Conservation (phyloP, 192 early-diverging fungal genomes). For the Coemansia reversa region DNA sequence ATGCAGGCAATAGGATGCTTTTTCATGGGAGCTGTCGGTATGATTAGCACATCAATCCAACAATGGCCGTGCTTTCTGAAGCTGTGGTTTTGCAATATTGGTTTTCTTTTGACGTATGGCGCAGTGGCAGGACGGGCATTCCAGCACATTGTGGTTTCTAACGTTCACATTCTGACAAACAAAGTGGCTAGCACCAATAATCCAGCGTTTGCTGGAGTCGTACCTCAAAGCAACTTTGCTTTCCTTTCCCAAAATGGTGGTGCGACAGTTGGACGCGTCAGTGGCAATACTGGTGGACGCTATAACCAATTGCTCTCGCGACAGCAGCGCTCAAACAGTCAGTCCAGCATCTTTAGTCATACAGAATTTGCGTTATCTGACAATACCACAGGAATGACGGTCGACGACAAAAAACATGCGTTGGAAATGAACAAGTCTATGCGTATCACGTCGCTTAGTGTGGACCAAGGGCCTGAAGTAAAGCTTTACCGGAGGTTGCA, state of each 20-base stretch:
- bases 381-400: neutral
- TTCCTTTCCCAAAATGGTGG: slow-evolving; percentile 8
- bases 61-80: slow-evolving; percentile 45
- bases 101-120: slow-evolving; percentile 26
- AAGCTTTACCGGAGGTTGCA: slow-evolving; percentile 32
- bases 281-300: neutral
- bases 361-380: slow-evolving; percentile 20
- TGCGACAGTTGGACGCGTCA: neutral
- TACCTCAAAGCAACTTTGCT: slow-evolving; percentile 20
- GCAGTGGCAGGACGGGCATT: slow-evolving; percentile 28
- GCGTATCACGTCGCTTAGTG: slow-evolving; percentile 4
- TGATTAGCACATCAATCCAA: slow-evolving; percentile 33
- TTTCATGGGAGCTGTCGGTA: slow-evolving; percentile 18
- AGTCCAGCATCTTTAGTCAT: slow-evolving; percentile 39
- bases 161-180: slow-evolving; percentile 37
- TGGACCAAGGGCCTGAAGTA: slow-evolving; percentile 10
- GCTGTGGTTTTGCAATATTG: slow-evolving; percentile 38
- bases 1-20: slow-evolving; percentile 28
- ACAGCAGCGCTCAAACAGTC: slow-evolving; percentile 25
- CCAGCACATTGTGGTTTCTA: slow-evolving; percentile 42
- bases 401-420: slow-evolving; percentile 23
- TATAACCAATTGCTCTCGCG: neutral
- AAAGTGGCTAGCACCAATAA: slow-evolving; percentile 34
- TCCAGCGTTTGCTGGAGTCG: slow-evolving; percentile 21
- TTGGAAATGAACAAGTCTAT: slow-evolving; percentile 9